These are phyloP conservation scores for Trametes coccinea DNA, from an alignment of 768 basidiomycete genomes.

Conservation along the genomic window DNA sequence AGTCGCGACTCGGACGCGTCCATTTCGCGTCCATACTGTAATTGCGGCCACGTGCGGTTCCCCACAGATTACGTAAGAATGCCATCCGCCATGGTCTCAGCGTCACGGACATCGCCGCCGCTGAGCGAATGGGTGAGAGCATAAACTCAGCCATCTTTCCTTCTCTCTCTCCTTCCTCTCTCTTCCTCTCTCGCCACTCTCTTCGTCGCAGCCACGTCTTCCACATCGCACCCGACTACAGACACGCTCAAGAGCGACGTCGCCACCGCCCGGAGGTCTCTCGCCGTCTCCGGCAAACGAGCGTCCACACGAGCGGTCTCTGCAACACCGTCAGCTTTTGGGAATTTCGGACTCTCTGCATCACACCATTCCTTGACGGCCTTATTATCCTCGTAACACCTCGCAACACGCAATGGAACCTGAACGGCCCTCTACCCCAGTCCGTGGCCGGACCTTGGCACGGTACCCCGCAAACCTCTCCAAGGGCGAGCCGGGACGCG, in stretches of 20 bases:
- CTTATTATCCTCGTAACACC: background rate
- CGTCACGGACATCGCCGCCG: background rate
- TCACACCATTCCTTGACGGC: background rate
- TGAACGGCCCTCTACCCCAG: conserved; percentile 22
- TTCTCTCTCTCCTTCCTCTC: conserved; percentile 6
- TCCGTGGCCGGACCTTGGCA: conserved; percentile 26
- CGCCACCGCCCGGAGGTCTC: background rate
- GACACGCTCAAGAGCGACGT: background rate
- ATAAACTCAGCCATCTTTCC: conserved; percentile 6
- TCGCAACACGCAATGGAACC: conserved; percentile 3
- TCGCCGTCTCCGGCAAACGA: background rate
- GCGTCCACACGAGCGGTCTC: background rate
- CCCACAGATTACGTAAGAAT: conserved; percentile 12
- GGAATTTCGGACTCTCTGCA: background rate
- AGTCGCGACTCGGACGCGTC: conserved; percentile 18
- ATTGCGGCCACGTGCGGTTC: conserved; percentile 7
- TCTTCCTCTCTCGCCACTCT: background rate
- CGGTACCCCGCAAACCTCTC: conserved; percentile 55
- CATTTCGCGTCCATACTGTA: background rate
- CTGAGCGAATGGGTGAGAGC: background rate
- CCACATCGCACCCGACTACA: background rate
- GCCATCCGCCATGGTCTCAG: conserved; percentile 12
- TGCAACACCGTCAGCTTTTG: background rate
- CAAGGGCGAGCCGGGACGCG: conserved; percentile 45
- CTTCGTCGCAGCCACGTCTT: background rate